phyloP scores from a whole-genome alignment of 345 rosid species.

The Diplotaxis tenuifolia region DNA sequence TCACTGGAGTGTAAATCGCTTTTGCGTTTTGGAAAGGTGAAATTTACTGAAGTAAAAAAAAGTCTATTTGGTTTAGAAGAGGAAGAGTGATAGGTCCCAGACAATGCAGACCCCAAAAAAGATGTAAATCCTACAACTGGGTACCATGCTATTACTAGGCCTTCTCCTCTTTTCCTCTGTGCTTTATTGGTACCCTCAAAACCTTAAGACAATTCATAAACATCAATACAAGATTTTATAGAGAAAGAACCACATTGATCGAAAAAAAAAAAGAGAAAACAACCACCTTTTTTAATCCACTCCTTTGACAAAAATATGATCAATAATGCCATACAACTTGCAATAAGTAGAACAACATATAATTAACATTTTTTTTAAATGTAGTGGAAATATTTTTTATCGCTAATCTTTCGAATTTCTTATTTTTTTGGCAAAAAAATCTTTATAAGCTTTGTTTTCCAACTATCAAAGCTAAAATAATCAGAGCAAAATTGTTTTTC shows the following conservation, averaged over 20 bases:
- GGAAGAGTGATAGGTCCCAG: conserved; percentile 20
- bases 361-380: too few species aligned
- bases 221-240: conserved; percentile 13
- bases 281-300: not conserved
- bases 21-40: not conserved
- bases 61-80: not conserved
- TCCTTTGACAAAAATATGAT: not conserved
- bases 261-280: not conserved
- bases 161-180: conserved; percentile 29
- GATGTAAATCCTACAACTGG: conserved; percentile 39
- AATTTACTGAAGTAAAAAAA: not conserved
- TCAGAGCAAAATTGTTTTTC: conserved; percentile 13
- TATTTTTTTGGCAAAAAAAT: not conserved
- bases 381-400: too few species aligned
- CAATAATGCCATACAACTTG: not conserved
- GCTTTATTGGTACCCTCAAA: conserved; percentile 41
- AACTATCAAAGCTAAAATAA: conserved; percentile 15
- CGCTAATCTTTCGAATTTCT: too few species aligned
- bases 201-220: conserved; percentile 34
- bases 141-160: conserved; percentile 40
- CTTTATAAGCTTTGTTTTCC: not conserved
- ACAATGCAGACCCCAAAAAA: conserved; percentile 31
- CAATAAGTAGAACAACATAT: not conserved
- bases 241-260: too few species aligned
- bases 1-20: not conserved